Evolutionary conservation across 306 rosid genomes (phyloP).

Genomic region (Dicorynia guianensis): DNA sequence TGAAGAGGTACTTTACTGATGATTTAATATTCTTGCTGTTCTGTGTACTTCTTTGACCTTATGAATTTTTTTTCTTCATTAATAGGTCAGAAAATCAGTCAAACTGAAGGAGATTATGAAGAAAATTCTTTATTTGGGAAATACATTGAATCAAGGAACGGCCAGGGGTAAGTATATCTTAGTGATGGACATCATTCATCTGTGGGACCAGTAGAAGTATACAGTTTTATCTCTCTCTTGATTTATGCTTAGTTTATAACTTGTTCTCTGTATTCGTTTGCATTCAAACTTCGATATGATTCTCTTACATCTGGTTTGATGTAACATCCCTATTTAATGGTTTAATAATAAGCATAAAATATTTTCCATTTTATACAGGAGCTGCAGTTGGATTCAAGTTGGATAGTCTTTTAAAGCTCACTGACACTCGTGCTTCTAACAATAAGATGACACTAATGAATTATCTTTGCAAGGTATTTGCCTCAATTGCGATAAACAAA

Average conservation of each 20-base stretch:
- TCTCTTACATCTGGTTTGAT: slow-evolving; percentile 31
- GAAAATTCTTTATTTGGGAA: slow-evolving; percentile 89
- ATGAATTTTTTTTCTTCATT: slow-evolving; percentile 38
- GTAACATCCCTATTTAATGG: slow-evolving; percentile 20
- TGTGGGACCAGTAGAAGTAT: slow-evolving; percentile 30
- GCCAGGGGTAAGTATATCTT: slow-evolving; percentile 81
- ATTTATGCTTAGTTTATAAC: slow-evolving; percentile 28
- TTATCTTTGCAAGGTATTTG: slow-evolving; percentile 93
- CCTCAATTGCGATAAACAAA: slow-evolving; percentile 33
- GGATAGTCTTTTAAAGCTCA: slow-evolving; percentile 94
- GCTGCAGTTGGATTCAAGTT: slow-evolving; percentile 97
- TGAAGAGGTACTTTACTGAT: slow-evolving; percentile 72
- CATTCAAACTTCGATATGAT: slow-evolving; percentile 24
- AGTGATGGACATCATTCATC: slow-evolving; percentile 13
- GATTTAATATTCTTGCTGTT: slow-evolving; percentile 31
- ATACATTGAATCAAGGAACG: slow-evolving; percentile 95
- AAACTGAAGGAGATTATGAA: slow-evolving; percentile 90
- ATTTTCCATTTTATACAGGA: slow-evolving; percentile 61
- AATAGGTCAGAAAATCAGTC: slow-evolving; percentile 77
- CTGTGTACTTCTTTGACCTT: slow-evolving; percentile 41
- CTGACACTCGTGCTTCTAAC: slow-evolving; percentile 91
- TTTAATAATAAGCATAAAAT: slow-evolving; percentile 29
- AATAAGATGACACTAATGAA: slow-evolving; percentile 96
- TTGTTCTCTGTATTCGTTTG: slow-evolving; percentile 14
- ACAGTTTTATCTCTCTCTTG: slow-evolving; percentile 16